Conservation (phyloP, 2,329 filamentous ascomycete species). For the Xylaria sp. region DNA sequence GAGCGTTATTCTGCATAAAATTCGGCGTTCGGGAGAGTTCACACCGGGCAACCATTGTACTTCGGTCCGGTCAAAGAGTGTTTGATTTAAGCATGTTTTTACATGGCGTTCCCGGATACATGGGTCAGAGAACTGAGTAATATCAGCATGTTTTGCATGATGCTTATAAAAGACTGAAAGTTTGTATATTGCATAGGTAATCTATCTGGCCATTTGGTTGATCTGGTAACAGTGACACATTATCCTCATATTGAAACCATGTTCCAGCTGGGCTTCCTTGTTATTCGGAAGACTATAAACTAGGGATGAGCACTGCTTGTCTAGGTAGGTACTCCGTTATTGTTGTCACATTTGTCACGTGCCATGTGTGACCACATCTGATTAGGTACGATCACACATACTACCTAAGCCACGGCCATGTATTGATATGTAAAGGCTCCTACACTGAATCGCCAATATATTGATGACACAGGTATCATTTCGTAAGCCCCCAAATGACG, state of each 20-base stretch:
- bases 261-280: neutral
- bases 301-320: neutral
- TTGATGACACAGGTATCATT: too few relatives aligned
- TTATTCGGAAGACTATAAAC: neutral
- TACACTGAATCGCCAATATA: neutral
- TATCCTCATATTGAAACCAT: neutral
- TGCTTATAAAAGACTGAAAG: conserved; percentile 23
- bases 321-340: neutral
- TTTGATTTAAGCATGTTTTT: conserved; percentile 24
- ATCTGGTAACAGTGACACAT: neutral
- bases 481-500: too few relatives aligned
- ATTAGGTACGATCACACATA: neutral
- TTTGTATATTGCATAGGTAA: conserved; percentile 17
- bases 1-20: conserved; percentile 36
- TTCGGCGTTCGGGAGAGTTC: conserved; percentile 39
- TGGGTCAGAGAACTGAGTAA: conserved; percentile 12
- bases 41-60: conserved; percentile 36
- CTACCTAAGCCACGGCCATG: neutral
- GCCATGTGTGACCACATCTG: neutral
- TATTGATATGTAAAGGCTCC: neutral
- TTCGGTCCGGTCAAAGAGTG: conserved; percentile 15
- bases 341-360: conserved; percentile 5
- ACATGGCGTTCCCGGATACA: conserved; percentile 33
- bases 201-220: neutral
- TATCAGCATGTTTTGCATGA: neutral